phyloP scores from a whole-genome alignment of 1,284 basidiomycete genomes.

The Peniophora sp. region DNA sequence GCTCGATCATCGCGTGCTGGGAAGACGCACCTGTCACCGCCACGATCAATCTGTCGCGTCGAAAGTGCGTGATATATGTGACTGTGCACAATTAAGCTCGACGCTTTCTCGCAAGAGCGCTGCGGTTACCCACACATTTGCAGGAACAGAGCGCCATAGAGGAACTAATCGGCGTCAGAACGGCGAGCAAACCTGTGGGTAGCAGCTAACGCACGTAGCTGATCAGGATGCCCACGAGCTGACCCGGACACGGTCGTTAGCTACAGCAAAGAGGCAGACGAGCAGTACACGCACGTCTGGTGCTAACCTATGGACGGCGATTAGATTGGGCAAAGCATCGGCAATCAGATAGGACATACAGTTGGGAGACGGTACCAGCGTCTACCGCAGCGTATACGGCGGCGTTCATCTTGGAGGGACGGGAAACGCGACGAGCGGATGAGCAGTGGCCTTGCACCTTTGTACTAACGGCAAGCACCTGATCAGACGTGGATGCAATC shows the following conservation, averaged over 20 bases:
- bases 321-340: too few relatives aligned
- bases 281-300: neutral
- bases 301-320: neutral
- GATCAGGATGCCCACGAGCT: neutral
- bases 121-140: neutral
- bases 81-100: neutral
- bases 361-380: too few relatives aligned
- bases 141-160: neutral
- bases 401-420: too few relatives aligned
- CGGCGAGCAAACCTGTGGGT: too few relatives aligned
- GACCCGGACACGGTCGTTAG: neutral
- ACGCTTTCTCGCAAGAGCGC: neutral
- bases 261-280: neutral
- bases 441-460: too few relatives aligned
- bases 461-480: too few relatives aligned
- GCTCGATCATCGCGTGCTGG: too few relatives aligned
- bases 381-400: too few relatives aligned
- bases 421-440: too few relatives aligned
- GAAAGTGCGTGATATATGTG: neutral
- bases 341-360: too few relatives aligned
- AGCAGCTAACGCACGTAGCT: neutral
- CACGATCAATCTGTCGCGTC: neutral
- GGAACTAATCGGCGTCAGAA: neutral
- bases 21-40: neutral
- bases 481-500: too few relatives aligned